Percentiles rank a stretch among this genome's conserved stretches.
These are phyloP conservation scores for Epichloe festucae DNA, from an alignment of 2,329 filamentous ascomycete species.

Conservation along the genomic window DNA sequence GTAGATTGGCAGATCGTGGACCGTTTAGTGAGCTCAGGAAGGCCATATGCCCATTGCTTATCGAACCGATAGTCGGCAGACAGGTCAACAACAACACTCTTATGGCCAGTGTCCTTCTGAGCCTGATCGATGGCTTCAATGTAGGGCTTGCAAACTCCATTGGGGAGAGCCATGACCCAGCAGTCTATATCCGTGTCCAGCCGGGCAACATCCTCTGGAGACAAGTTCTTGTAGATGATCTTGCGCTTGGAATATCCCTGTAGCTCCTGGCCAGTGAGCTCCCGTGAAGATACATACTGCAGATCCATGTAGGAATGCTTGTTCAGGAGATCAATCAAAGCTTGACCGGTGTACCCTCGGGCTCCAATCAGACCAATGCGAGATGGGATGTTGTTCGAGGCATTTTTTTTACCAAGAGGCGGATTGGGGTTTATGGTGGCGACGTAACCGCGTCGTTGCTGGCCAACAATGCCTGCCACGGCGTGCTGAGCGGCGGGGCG, in stretches of 20 bases:
- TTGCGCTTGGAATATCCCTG: conserved; percentile 84
- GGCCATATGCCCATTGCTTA: conserved; percentile 66
- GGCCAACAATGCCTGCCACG: not conserved
- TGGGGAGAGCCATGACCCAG: conserved; percentile 96
- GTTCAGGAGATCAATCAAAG: conserved; percentile 77
- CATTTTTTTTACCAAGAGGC: conserved; percentile 76
- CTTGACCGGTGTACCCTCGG: conserved; percentile 49
- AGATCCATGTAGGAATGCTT: conserved; percentile 82
- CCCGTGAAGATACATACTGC: conserved; percentile 82
- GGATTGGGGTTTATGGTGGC: conserved; percentile 29
- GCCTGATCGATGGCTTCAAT: conserved; percentile 74
- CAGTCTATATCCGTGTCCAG: conserved; percentile 85
- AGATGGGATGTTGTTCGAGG: conserved; percentile 64
- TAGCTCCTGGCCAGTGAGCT: conserved; percentile 75
- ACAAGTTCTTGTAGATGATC: conserved; percentile 84
- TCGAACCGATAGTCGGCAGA: conserved; percentile 97
- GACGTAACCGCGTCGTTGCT: not conserved
- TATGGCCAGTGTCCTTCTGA: conserved; percentile 37
- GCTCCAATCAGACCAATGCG: conserved; percentile 81
- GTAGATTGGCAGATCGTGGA: conserved; percentile 64
- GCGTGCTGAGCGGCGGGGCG: not conserved
- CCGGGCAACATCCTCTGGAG: conserved; percentile 69
- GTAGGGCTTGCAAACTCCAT: conserved; percentile 87
- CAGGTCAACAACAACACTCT: conserved; percentile 77
- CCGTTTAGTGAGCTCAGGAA: conserved; percentile 73